Percentiles rank a stretch among this genome's conserved stretches.
Conservation (phyloP, 345 rosid species). For the Bruguiera parviflora region DNA sequence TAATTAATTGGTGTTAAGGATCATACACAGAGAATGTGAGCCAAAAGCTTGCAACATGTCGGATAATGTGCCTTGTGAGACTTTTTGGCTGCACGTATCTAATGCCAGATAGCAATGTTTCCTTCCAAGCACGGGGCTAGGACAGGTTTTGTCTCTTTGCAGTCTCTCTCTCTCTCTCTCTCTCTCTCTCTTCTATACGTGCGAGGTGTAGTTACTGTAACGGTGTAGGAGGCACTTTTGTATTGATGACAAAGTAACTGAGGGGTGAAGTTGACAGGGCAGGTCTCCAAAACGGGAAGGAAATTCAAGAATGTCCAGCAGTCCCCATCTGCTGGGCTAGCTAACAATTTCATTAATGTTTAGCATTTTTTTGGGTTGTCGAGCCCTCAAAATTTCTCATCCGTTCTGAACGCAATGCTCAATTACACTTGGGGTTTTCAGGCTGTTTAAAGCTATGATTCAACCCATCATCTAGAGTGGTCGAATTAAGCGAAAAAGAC, state of each 20-base stretch:
- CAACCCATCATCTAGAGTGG: too few species aligned
- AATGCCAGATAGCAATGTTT: slow-evolving; percentile 22
- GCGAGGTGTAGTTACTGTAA: not conserved
- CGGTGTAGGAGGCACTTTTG: slow-evolving; percentile 4
- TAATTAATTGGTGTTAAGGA: slow-evolving; percentile 3
- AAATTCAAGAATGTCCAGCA: slow-evolving; percentile 28
- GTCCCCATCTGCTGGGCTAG: not conserved
- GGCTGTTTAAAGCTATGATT: too few species aligned
- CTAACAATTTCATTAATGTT: slow-evolving; percentile 25
- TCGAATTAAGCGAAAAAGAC: too few species aligned
- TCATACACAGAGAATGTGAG: slow-evolving; percentile 22
- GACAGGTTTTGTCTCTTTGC: not conserved
- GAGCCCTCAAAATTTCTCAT: slow-evolving; percentile 14
- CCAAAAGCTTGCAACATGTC: slow-evolving; percentile 5
- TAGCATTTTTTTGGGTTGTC: slow-evolving; percentile 40
- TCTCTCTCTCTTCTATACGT: not conserved
- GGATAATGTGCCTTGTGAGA: slow-evolving; percentile 8
- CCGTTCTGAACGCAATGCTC: not conserved
- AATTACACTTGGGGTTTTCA: not conserved
- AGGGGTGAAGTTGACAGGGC: not conserved
- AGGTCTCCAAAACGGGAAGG: slow-evolving; percentile 8
- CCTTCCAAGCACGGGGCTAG: not conserved
- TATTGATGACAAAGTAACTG: slow-evolving; percentile 9
- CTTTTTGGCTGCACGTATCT: slow-evolving; percentile 1
- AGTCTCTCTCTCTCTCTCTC: not conserved